These are phyloP conservation scores for Eucalyptus regnans DNA, from an alignment of 345 rosid genomes.

Conservation along the genomic window DNA sequence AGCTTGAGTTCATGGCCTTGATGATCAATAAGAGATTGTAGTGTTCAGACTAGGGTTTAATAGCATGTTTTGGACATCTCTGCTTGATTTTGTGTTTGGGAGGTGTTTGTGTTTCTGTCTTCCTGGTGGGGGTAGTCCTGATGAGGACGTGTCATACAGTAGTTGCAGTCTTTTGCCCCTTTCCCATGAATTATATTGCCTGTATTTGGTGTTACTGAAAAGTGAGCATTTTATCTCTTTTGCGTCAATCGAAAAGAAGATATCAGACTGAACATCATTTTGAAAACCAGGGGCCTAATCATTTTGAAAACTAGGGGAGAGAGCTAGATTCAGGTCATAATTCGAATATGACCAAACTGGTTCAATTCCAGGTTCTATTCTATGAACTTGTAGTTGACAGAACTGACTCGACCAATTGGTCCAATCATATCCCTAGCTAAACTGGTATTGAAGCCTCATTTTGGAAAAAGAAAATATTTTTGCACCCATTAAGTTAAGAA, in stretches of 20 bases:
- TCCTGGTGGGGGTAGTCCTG: background rate
- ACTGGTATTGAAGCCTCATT: background rate
- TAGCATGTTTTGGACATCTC: background rate
- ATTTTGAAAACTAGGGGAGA: background rate
- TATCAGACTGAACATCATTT: background rate
- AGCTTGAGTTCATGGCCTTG: background rate
- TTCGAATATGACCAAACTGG: rapidly evolving
- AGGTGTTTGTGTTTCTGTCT: background rate
- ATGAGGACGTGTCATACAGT: background rate
- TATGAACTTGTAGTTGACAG: background rate
- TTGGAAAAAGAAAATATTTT: background rate
- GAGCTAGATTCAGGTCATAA: background rate
- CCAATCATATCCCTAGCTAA: no score
- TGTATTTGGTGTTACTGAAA: background rate
- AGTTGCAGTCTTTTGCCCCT: background rate
- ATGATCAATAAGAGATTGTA: background rate
- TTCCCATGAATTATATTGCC: background rate
- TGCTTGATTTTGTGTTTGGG: background rate
- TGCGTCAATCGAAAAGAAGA: background rate
- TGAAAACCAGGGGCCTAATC: background rate
- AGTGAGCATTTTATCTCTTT: background rate
- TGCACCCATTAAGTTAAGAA: background rate
- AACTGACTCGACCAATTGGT: rapidly evolving
- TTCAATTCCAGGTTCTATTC: background rate
- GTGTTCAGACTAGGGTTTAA: background rate